phyloP scores from a whole-genome alignment of 2,329 filamentous ascomycete genomes.

The Sclerotinia nivalis region DNA sequence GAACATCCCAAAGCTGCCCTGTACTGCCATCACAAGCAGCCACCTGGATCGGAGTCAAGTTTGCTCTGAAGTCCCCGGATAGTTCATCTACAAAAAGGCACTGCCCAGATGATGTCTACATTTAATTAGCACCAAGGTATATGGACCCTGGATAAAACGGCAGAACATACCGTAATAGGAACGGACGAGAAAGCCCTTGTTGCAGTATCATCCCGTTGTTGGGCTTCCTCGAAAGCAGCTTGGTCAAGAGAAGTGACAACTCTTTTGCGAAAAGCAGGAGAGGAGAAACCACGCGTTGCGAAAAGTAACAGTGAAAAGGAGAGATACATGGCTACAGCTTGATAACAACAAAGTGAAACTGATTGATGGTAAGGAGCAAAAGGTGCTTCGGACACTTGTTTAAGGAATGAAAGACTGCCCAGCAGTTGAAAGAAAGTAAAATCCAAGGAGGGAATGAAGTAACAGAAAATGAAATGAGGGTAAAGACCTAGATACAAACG shows the following conservation, averaged over 20 bases:
- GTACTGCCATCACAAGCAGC: conserved; percentile 44
- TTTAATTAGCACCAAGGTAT: conserved; percentile 1
- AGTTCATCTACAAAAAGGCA: conserved; percentile 48
- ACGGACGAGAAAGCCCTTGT: conserved; percentile 45
- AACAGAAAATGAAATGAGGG: neutral
- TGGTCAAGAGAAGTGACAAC: conserved; percentile 20
- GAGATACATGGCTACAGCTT: conserved; percentile 9
- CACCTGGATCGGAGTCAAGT: conserved; percentile 48
- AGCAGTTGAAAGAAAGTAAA: conserved; percentile 8
- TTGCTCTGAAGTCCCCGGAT: conserved; percentile 50
- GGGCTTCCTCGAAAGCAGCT: conserved; percentile 47
- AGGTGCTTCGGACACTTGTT: neutral
- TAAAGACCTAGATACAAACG: neutral
- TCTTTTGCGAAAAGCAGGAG: conserved; percentile 4
- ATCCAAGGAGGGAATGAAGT: neutral
- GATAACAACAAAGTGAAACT: neutral
- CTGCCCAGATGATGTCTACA: conserved; percentile 41
- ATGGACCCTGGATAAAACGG: neutral
- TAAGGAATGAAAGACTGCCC: conserved; percentile 16
- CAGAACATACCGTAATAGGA: conserved; percentile 44
- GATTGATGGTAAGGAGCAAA: neutral
- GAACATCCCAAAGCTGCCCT: conserved; percentile 48
- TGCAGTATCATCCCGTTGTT: conserved; percentile 46
- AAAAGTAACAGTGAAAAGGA: conserved; percentile 12
- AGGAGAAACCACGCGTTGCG: conserved; percentile 9